phyloP scores from a whole-genome alignment of 768 basidiomycete species.

The Rhodotorula babjevae region DNA sequence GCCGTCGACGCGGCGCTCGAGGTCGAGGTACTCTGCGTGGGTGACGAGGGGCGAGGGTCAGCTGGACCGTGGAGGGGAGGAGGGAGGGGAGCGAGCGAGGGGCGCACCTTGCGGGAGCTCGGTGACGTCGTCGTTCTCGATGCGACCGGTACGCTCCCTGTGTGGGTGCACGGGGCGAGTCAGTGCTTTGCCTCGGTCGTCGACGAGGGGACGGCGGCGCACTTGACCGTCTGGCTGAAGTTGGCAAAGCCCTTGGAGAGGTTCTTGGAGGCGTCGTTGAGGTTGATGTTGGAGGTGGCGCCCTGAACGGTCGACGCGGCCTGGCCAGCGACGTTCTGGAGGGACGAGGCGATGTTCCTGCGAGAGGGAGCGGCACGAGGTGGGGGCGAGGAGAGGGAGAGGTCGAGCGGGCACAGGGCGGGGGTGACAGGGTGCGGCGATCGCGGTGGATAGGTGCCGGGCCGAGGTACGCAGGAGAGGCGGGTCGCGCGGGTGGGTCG shows the following conservation, averaged over 20 bases:
- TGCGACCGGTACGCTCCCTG: slow-evolving; percentile 74
- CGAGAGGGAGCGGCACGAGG: not conserved
- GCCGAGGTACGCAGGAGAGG: not conserved
- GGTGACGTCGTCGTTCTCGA: slow-evolving; percentile 86
- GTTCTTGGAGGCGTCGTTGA: slow-evolving; percentile 25
- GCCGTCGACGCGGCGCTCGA: slow-evolving; percentile 91
- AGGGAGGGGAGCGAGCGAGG: not conserved
- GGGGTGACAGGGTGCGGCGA: not conserved
- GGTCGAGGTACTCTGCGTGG: slow-evolving; percentile 84
- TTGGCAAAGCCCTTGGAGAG: slow-evolving; percentile 30
- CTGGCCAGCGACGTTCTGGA: slow-evolving; percentile 26
- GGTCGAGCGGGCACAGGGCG: no score
- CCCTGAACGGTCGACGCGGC: slow-evolving; percentile 21
- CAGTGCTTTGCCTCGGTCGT: no score
- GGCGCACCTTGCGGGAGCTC: slow-evolving; percentile 75
- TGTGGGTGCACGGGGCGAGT: no score
- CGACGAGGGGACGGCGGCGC: no score
- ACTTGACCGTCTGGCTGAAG: slow-evolving; percentile 40
- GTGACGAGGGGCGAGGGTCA: not conserved
- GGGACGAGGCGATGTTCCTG: slow-evolving; percentile 15
- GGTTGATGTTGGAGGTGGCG: slow-evolving; percentile 22
- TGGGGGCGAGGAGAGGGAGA: no score
- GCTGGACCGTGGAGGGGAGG: not conserved
- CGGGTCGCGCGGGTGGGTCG: not conserved
- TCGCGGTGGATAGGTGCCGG: not conserved